phyloP scores from a whole-genome alignment of 768 basidiomycete genomes.

The Mycena haematopus region DNA sequence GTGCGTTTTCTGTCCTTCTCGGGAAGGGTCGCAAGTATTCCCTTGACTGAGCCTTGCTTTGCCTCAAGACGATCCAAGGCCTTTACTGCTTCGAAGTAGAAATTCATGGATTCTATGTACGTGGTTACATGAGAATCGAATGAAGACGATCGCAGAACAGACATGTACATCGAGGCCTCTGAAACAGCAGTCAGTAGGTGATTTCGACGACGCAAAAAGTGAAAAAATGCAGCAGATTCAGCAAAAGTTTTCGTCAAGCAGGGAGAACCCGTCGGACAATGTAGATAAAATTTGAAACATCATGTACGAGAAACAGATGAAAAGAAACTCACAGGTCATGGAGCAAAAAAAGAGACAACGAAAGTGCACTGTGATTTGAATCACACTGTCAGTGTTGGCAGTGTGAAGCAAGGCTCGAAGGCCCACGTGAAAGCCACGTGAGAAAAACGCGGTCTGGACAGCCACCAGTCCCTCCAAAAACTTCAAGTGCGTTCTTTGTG shows the following conservation, averaged over 20 bases:
- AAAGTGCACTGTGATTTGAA: too few species aligned
- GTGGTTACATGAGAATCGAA: conserved; percentile 32
- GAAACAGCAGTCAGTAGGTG: conserved; percentile 29
- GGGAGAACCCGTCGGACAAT: conserved; percentile 76
- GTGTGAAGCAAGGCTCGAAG: conserved; percentile 5
- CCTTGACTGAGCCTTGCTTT: conserved; percentile 92
- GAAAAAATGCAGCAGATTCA: conserved; percentile 15
- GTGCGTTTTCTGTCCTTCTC: conserved; percentile 79
- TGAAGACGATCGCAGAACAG: conserved; percentile 16
- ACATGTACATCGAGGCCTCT: conserved; percentile 14
- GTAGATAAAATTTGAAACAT: conserved; percentile 82
- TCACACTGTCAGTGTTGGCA: too few species aligned
- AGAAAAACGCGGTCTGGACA: not conserved
- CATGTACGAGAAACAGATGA: conserved; percentile 42
- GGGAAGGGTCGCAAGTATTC: conserved; percentile 74
- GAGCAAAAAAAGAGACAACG: not conserved
- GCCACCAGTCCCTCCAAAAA: not conserved
- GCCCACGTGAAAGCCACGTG: conserved; percentile 23
- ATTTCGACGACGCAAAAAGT: not conserved
- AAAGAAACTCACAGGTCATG: conserved; percentile 26
- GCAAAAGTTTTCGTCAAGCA: conserved; percentile 53
- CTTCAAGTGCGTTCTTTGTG: too few species aligned
- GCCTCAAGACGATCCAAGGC: conserved; percentile 85
- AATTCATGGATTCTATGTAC: conserved; percentile 76
- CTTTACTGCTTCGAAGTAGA: conserved; percentile 90